Base-by-base conservation (phyloP, 495 filamentous ascomycete species). In the Trichodelitschia bisporula region DNA sequence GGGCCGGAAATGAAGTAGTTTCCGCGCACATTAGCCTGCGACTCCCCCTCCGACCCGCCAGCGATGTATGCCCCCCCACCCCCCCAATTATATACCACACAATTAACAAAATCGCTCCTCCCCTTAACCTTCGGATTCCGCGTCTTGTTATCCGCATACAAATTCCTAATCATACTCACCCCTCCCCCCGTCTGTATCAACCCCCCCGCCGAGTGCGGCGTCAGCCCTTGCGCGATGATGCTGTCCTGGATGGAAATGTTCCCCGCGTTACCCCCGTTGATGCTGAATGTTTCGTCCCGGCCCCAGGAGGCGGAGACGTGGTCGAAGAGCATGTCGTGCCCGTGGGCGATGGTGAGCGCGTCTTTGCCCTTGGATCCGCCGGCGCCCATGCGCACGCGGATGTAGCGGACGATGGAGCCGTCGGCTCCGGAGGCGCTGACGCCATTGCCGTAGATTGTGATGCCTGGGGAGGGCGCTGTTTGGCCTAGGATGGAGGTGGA, bases 81-180 rank as follows among this genome's bases (percentile, higher is more conserved):
- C n/a, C 37, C 37, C 37, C 35, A 40, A 18, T 40, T 40, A 26
- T 40, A 40, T n/a, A 40, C 38, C 4, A 40, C 38, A 23, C 37
- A 37, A 18, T 40, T 40, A 1, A 19, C 29, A 16, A 37, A 40
- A 12, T 40, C 34, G 28, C 34, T 40, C 9, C 30, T 34, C 3
- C 35, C 38, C 18, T 40, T 40, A 13, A 37, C 34, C 15, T 37
- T 37, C 13, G 38, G 38, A 15, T 40, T 37, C 17, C 38, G 30
- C 4, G 34, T 40, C 27, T 40, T 37, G 21, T 37, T 37, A 20
- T 37, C 34, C 16, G 37, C 35, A 27, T 37, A 40, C 15, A 40
- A 18, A 17, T 40, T 40, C 15, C 38, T 13, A n/a, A 37, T 34
- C 4, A 40, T 23, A 2, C 30, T 32, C 15, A 40, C 35, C 18